Evolutionary conservation across 129 eudicot species (phyloP), one percentile per base, ranked within the genome.

Genomic region (Erigeron canadensis): DNA sequence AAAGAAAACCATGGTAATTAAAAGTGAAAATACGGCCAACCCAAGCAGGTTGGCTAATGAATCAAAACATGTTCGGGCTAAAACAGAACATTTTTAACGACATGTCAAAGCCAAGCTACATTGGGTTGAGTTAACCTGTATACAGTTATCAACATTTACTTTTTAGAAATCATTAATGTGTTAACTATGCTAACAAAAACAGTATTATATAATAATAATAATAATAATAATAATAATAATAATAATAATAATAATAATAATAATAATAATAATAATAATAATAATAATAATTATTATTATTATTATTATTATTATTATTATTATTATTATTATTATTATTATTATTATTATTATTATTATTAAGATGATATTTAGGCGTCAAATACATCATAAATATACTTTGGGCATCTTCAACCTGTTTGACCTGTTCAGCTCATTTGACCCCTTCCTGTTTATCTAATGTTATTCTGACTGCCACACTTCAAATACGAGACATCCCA

Each of bases 1-100:
- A 51, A n/a, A 51, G 57, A 39, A 58, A 58, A 23, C 39, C 64
- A 58, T 51, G 57, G 41, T 58, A 28, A 18, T 6, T 19, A 11
- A 16, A 58, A 40, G 64, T 22, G 64, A 39, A 38, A 21, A 58
- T 15, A 58, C 23, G 41, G 41, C 19, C 57, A n/a, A 0, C 19
- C 17, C 57, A 51, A 51, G 64, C 41, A n/a, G 64, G 64, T 58
- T 58, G 64, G 64, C 39, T 58, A 58, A 58, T 3, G 64, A 40
- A 40, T 58, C 15, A 12, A 58, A 58, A 28, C 59, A 53, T 43
- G 47, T 6, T 43, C 47, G 34, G 34, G 34, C 34, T 28, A 28
- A 28, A 28, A 28, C 34, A 28, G 34, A 47, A 47, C 54, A 10
- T 47, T n/a, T 47, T 47, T 12, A 10, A 47, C 19, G 6, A 53